Percentiles rank a stretch among this genome's conserved stretches.
Conservation (phyloP, 1,139 yeast genomes). For the Taphrina wiesneri region DNA sequence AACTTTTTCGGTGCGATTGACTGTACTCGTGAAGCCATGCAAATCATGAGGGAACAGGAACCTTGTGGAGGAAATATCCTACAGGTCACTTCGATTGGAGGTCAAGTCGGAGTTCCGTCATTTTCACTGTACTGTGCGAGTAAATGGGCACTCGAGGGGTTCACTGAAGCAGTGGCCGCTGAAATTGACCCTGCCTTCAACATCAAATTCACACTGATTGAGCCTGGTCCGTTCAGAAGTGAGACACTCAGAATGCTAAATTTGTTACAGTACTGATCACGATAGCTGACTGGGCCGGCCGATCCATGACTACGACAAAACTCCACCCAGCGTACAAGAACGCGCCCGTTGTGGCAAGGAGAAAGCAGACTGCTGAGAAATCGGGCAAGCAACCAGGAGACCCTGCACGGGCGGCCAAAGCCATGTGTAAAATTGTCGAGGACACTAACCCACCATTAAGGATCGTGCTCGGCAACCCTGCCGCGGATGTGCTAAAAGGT, state of each 20-base stretch:
- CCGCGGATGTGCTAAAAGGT: neutral
- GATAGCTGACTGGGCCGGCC: conserved; percentile 27
- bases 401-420: conserved; percentile 13
- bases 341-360: conserved; percentile 11
- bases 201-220: conserved; percentile 21
- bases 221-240: conserved; percentile 31
- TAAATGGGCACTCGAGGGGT: conserved; percentile 31
- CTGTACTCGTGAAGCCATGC: conserved; percentile 23
- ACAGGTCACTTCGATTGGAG: conserved; percentile 26
- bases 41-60: conserved; percentile 20
- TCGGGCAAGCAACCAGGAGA: conserved; percentile 22
- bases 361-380: conserved; percentile 9
- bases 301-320: conserved; percentile 21
- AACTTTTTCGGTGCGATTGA: conserved; percentile 24
- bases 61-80: conserved; percentile 28
- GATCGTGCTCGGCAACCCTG: conserved; percentile 14
- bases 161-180: conserved; percentile 16
- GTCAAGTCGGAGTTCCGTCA: conserved; percentile 22
- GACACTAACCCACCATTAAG: conserved; percentile 4
- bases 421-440: conserved; percentile 15
- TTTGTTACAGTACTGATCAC: neutral
- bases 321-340: conserved; percentile 30
- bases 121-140: conserved; percentile 23
- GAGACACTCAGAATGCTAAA: neutral
- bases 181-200: conserved; percentile 24